Base-by-base conservation (phyloP, 768 basidiomycete species). In the Roridomyces roridus region DNA sequence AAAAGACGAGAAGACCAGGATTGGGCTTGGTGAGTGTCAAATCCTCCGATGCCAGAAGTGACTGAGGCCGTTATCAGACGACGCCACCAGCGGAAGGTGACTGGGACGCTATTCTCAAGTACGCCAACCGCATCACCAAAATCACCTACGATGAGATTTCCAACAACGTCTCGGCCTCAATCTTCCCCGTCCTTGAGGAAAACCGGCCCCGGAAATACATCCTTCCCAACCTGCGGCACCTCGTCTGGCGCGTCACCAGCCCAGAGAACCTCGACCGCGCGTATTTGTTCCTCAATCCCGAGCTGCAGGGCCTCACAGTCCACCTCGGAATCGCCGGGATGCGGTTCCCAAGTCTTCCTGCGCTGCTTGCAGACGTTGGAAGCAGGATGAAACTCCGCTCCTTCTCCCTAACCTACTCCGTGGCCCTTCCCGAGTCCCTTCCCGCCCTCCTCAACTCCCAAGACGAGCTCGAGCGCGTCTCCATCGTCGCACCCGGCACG, bases 181-280 rank as follows among this genome's bases (percentile, higher is more conserved):
- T 91, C 61, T 90, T 92, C 69, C 73, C 86, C 25, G 79, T 86
- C 59, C 74, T 92, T 53, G 83, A 86, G 56, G 85, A 89, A 62
- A 76, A 78, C 64, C 81, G 84, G 36, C 89, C 90, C 8, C 76
- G 76, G 45, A 73, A 80, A 55, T 85, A 83, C 67, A 81, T 92
- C 39, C 80, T 92, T 48, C 90, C 91, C 28, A 79, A 85, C 70
- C 81, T 92, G 55, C 80, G 80, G 56, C 81, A 86, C 51, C 77
- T 92, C 63, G 80, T 81, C 39, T 92, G 91, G 91, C 87, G 84
- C 63, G 87, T 81, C 34, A 88, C 88, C 63, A 86, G 85, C 6
- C 68, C 85, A 21, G 81, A 81, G 28, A 88, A 85, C 48, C 76
- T 92, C 57, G 85, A 89, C 49, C 81, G 85, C 51, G 84, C 83